Base-by-base conservation (phyloP, 2,329 filamentous ascomycete species). In the Aspergillus sojae region DNA sequence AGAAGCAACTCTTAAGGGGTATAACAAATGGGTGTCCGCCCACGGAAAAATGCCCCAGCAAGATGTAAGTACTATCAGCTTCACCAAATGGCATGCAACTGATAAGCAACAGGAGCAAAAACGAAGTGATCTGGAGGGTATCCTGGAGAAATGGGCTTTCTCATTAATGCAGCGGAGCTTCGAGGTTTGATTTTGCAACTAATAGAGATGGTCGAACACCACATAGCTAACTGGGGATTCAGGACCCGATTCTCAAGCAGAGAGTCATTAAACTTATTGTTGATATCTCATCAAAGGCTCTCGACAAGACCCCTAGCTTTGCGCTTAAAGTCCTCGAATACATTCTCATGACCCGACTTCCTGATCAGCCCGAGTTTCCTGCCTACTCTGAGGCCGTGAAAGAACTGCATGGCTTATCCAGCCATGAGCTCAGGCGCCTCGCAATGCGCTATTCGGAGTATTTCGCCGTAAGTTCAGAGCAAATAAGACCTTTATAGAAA, bases 391-490 rank as follows among this genome's bases (percentile, higher is more conserved):
- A 98, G 67, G 90, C 94, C 1, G 91, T 97, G 41, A 95, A 94
- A 73, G 92, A 96, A 62, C 84, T 99, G 19, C 93, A 97, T 74
- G 87, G 86, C 4, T 88, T 96, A 72, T 91, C 92, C 71, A 93
- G 93, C 77, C 85, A 93, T 61, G 94, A 99, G 77, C 84, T 98
- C 63, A 93, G 97, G 72, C 88, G 94, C 62, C 83, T 99, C 46
- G 94, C 94, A 7, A 89, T 92, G 65, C 92, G 93, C 71, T 97
- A 97, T 85, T 91, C 95, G 0, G 92, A 98, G 75, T 91, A 96
- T 74, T 88, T 99, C 65, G 84, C 95, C 71, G 86, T 91, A 80
- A 79, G 84, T 64, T 28, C 2, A 14, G 14, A 32, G 6, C 16
- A 30, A 14, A n/a, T n/a, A 36, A 28, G 26, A 28, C 23, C n/a